These are phyloP conservation scores for Cladosporium sphaerospermum DNA, from an alignment of 2,329 filamentous ascomycete species.

Conservation along the genomic window DNA sequence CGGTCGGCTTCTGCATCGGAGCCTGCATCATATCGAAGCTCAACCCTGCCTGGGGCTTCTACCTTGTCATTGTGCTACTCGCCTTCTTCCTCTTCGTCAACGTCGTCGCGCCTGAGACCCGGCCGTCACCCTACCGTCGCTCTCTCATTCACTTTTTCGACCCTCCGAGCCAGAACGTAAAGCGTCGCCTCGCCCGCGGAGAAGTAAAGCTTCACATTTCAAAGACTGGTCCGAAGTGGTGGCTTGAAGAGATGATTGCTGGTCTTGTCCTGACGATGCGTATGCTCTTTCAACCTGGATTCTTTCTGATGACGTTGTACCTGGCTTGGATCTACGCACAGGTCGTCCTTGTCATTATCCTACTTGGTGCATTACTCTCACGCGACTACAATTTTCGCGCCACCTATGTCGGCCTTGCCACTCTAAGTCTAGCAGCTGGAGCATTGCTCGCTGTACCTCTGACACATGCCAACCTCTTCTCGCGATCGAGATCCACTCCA, in stretches of 20 bases:
- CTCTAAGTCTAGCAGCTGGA: constrained; percentile 61
- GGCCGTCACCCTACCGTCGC: constrained; percentile 61
- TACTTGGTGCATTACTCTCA: constrained; percentile 65
- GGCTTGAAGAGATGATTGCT: constrained; percentile 69
- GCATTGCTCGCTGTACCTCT: constrained; percentile 65
- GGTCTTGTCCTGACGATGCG: constrained; percentile 59
- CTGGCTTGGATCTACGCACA: constrained; percentile 73
- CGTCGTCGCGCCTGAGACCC: constrained; percentile 64
- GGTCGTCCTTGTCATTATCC: constrained; percentile 63
- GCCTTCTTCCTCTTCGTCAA: constrained; percentile 62
- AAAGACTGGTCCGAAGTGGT: constrained; percentile 66
- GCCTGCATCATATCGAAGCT: constrained; percentile 60
- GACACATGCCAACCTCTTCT: constrained; percentile 65
- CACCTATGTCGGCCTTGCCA: constrained; percentile 59
- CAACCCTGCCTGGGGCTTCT: constrained; percentile 68
- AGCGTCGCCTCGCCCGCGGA: constrained; percentile 57
- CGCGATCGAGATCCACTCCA: constrained; percentile 54
- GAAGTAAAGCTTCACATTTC: constrained; percentile 72
- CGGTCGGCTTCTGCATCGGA: constrained; percentile 65
- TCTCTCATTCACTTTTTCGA: constrained; percentile 60
- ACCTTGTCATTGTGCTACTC: constrained; percentile 63
- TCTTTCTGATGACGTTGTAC: constrained; percentile 66
- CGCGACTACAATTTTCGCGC: constrained; percentile 60
- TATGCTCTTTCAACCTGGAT: constrained; percentile 70
- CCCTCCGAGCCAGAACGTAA: constrained; percentile 39